phyloP scores from a whole-genome alignment of 1,284 basidiomycete genomes.

The Austroboletus niveus region DNA sequence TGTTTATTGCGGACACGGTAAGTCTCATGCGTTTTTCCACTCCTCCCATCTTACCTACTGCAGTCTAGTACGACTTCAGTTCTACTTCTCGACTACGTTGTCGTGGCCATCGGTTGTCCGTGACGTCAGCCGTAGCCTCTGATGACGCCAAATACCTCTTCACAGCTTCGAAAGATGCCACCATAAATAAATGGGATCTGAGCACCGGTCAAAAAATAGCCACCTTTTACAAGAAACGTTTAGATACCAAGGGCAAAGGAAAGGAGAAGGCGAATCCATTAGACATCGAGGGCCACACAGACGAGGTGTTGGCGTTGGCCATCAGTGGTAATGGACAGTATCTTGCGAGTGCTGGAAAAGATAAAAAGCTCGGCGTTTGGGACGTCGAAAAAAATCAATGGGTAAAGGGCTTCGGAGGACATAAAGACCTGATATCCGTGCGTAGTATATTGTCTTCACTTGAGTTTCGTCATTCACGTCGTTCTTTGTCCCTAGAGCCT shows the following conservation, averaged over 20 bases:
- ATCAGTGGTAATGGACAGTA: constrained; percentile 84
- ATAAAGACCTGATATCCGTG: constrained; percentile 85
- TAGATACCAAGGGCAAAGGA: constrained; percentile 36
- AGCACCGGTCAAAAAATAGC: constrained; percentile 55
- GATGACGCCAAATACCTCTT: constrained; percentile 71
- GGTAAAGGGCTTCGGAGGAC: constrained; percentile 78
- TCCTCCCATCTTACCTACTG: constrained; percentile 21
- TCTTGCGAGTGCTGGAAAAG: constrained; percentile 85
- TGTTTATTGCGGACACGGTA: constrained; percentile 74
- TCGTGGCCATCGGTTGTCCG: constrained; percentile 71
- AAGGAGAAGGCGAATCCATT: constrained; percentile 46
- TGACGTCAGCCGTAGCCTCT: constrained; percentile 75
- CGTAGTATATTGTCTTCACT: constrained; percentile 31
- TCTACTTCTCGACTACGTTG: constrained; percentile 54
- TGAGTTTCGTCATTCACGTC: neutral
- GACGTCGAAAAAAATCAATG: constrained; percentile 71
- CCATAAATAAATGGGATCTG: constrained; percentile 81
- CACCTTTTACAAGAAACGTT: constrained; percentile 59
- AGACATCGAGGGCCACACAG: constrained; percentile 74
- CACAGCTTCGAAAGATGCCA: constrained; percentile 84
- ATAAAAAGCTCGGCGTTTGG: constrained; percentile 83
- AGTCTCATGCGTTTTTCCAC: constrained; percentile 18
- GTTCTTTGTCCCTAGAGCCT: constrained; percentile 49
- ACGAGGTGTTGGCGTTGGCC: constrained; percentile 82
- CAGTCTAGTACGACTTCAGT: constrained; percentile 35